Conservation (phyloP, 768 basidiomycete genomes). For the Russula sp. region DNA sequence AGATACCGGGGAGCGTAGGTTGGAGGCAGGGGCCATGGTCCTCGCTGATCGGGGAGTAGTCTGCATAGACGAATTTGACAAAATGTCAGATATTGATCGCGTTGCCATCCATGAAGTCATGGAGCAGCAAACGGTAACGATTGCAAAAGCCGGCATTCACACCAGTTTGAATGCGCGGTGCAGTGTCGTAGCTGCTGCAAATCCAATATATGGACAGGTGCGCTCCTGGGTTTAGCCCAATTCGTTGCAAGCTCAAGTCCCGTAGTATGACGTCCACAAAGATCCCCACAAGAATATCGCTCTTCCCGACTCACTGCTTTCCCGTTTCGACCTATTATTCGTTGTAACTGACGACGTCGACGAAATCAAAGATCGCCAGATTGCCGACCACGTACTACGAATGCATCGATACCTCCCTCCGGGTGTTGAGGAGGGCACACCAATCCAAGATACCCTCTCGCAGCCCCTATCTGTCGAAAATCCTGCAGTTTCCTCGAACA, state of each 20-base stretch:
- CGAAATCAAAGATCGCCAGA: slow-evolving; percentile 84
- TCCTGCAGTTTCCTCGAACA: slow-evolving; percentile 41
- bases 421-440: slow-evolving; percentile 94
- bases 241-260: background rate
- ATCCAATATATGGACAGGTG: slow-evolving; percentile 94
- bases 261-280: slow-evolving; percentile 96
- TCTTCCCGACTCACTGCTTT: slow-evolving; percentile 92
- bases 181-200: slow-evolving; percentile 96
- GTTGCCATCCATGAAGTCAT: slow-evolving; percentile 99
- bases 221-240: background rate
- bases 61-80: slow-evolving; percentile 99
- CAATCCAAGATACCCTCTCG: slow-evolving; percentile 76
- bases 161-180: slow-evolving; percentile 97
- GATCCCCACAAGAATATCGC: slow-evolving; percentile 99
- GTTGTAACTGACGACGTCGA: slow-evolving; percentile 98
- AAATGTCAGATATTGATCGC: slow-evolving; percentile 98
- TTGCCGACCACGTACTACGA: slow-evolving; percentile 95
- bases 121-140: slow-evolving; percentile 99
- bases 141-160: slow-evolving; percentile 98
- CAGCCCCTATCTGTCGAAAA: slow-evolving; percentile 88
- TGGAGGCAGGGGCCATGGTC: slow-evolving; percentile 99
- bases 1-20: slow-evolving; percentile 92
- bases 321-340: slow-evolving; percentile 97
- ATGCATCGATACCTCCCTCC: slow-evolving; percentile 97
- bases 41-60: slow-evolving; percentile 98